Evolutionary conservation across 345 rosid genomes (phyloP), one percentile per base, ranked within the genome.

Genomic region (Isatis tinctoria): DNA sequence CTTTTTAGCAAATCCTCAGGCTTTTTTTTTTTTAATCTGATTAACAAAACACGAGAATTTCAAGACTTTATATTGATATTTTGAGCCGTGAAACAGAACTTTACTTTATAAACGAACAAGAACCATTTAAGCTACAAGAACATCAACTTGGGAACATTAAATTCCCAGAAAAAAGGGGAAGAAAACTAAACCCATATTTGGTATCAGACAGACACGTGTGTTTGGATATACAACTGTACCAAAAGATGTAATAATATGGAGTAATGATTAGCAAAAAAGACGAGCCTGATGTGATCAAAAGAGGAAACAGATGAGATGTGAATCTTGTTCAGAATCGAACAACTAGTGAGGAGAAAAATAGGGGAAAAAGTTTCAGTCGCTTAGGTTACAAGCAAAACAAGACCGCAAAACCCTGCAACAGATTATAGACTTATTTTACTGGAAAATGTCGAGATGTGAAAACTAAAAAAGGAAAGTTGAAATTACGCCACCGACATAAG

Each of bases 401-500:
- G 52, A 24, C 56, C 77, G 56, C 36, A 54, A 73, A 64, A 73
- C 65, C 64, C 77, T 65, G 43, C 1, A 61, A 49, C 69, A 72
- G 67, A 59, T 43, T 1, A 17, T 14, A 35, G n/a, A 17, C 47
- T 44, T 27, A 9, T 44, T 76, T 70, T 26, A 63, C 37, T 35
- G 51, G 37, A 44, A 57, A 76, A 10, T 61, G 69, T 41, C 13
- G 7, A 28, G 18, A 54, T 76, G 80, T 76, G 75, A 57, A 63
- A 36, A 44, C 36, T 36, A 27, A 33, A 43, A 43, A 64, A 63
- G 32, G 52, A 36, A 28, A 54, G 80, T 70, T 70, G 80, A 70
- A 70, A 36, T 35, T 48, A 64, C 36, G 72, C 6, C 80, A 77
- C 80, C 80, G 80, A 77, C 76, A 70, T 56, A 65, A 70, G 3